Conservation (phyloP, 2,329 filamentous ascomycete species). For the Pseudogymnoascus sp. region DNA sequence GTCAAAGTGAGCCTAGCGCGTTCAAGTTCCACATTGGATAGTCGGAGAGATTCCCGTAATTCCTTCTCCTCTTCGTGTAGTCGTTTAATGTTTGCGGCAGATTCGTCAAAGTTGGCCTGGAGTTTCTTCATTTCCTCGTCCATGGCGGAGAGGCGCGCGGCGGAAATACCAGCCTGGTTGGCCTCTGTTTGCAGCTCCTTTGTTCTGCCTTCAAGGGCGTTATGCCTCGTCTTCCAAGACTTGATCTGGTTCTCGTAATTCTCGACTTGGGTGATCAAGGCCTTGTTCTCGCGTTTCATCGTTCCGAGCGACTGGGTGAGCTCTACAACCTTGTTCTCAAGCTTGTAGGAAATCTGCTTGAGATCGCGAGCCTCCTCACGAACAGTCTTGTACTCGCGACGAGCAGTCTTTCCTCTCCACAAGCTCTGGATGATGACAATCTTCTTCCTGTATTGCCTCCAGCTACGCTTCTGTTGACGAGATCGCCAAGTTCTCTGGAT, state of each 20-base stretch:
- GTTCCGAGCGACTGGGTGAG: constrained; percentile 87
- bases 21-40: constrained; percentile 74
- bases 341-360: constrained; percentile 98
- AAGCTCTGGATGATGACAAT: constrained; percentile 83
- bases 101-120: constrained; percentile 83
- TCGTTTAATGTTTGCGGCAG: constrained; percentile 79
- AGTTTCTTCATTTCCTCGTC: constrained; percentile 94
- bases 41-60: constrained; percentile 71
- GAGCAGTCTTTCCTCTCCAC: constrained; percentile 78
- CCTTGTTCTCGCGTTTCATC: constrained; percentile 92
- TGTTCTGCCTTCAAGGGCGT: constrained; percentile 76
- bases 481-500: constrained; percentile 90
- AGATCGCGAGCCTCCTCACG: constrained; percentile 95
- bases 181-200: constrained; percentile 95
- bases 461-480: constrained; percentile 66
- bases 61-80: constrained; percentile 90
- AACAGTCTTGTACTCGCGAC: constrained; percentile 77
- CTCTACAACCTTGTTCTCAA: constrained; percentile 99
- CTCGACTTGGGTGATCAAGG: constrained; percentile 76
- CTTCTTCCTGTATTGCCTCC: constrained; percentile 85
- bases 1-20: constrained; percentile 65
- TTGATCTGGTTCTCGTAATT: constrained; percentile 95
- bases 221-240: constrained; percentile 89
- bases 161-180: constrained; percentile 93
- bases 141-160: constrained; percentile 81